Conservation (phyloP, 1,139 yeast species). For the Yamadazyma atmosphaerica region DNA sequence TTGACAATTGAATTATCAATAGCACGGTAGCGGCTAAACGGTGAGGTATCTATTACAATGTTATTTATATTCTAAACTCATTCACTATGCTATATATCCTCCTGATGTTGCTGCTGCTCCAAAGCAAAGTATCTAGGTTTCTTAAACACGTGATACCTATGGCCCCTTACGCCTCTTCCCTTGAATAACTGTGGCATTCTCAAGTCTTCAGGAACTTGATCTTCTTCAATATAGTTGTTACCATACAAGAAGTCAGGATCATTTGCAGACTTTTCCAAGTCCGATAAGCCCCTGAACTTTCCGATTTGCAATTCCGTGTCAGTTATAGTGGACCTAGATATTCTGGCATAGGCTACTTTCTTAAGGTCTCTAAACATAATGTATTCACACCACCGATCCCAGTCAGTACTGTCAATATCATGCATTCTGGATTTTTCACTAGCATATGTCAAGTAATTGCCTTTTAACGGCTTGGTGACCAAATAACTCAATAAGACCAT, state of each 20-base stretch:
- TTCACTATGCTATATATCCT: neutral
- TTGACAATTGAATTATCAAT: neutral
- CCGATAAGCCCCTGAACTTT: constrained; percentile 68
- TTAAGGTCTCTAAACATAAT: constrained; percentile 83
- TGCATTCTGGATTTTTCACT: constrained; percentile 82
- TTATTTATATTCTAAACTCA: neutral
- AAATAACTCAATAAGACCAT: constrained; percentile 81
- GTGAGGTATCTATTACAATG: no score
- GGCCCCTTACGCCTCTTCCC: constrained; percentile 96
- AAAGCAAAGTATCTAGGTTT: constrained; percentile 74
- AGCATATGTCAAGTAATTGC: constrained; percentile 90
- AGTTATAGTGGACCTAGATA: constrained; percentile 89
- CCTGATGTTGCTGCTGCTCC: neutral
- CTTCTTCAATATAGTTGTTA: constrained; percentile 55
- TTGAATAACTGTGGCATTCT: constrained; percentile 81
- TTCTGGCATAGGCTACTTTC: constrained; percentile 92
- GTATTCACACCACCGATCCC: constrained; percentile 99
- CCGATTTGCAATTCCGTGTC: constrained; percentile 97
- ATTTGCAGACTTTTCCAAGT: constrained; percentile 36
- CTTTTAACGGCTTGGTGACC: constrained; percentile 83
- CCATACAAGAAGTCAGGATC: constrained; percentile 53
- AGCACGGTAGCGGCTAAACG: no score
- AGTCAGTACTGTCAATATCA: constrained; percentile 90
- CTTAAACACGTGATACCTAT: constrained; percentile 89
- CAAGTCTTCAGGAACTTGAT: constrained; percentile 57